A percentile compares a stretch with the other conserved stretches of the same genome.
These are phyloP conservation scores for Antrodiella citrinella DNA, from an alignment of 768 basidiomycete genomes.

Conservation along the genomic window DNA sequence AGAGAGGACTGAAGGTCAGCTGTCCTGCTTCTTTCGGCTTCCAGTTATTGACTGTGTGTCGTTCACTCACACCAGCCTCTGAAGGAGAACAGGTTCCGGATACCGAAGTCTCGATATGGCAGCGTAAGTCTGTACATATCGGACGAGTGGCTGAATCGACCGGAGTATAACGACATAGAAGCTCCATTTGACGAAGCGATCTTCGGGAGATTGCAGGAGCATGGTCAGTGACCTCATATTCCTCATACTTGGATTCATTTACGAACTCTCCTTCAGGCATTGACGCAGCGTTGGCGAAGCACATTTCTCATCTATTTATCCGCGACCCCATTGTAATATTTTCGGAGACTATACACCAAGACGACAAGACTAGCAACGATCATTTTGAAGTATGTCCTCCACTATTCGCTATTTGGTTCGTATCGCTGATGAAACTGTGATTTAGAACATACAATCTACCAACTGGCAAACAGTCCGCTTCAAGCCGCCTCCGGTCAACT, in stretches of 20 bases:
- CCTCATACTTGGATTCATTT: background rate
- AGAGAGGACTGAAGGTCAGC: constrained; percentile 76
- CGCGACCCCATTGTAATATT: constrained; percentile 95
- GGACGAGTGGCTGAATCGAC: constrained; percentile 75
- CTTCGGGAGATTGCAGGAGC: constrained; percentile 59
- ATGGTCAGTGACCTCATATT: constrained; percentile 46
- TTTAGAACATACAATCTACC: constrained; percentile 94
- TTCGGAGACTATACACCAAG: constrained; percentile 88
- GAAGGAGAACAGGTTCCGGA: constrained; percentile 61
- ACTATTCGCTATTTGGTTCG: background rate
- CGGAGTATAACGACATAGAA: constrained; percentile 88
- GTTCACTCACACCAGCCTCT: constrained; percentile 49
- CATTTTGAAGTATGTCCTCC: constrained; percentile 77
- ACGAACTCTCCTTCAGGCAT: constrained; percentile 44
- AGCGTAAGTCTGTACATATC: constrained; percentile 94
- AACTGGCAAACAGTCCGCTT: constrained; percentile 99
- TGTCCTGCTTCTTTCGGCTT: too few relatives aligned
- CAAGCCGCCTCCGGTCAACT: constrained; percentile 93
- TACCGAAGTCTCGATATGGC: constrained; percentile 97
- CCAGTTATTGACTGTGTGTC: constrained; percentile 1
- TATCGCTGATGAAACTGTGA: background rate
- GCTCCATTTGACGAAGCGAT: constrained; percentile 74
- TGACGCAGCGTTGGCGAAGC: constrained; percentile 80
- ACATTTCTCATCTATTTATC: constrained; percentile 93
- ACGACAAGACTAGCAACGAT: constrained; percentile 80